A percentile compares a stretch with the other conserved stretches of the same genome.
These are phyloP conservation scores for Podaxis sp. DNA, from an alignment of 768 basidiomycete genomes.

Conservation along the genomic window DNA sequence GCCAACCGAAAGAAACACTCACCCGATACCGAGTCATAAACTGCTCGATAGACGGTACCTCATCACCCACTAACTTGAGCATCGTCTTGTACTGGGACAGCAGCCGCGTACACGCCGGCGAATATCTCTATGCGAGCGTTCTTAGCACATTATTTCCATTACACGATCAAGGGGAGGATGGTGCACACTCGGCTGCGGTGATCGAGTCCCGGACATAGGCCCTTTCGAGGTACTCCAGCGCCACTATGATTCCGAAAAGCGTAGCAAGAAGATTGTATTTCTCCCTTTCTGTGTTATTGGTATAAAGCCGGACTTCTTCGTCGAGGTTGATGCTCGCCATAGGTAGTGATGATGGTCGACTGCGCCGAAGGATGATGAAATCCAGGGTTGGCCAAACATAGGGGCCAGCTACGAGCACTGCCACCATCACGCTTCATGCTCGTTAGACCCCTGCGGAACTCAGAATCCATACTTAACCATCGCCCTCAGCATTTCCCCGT, in stretches of 20 bases:
- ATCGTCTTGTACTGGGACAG: constrained; percentile 97
- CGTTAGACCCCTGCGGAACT: neutral
- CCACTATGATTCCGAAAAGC: constrained; percentile 85
- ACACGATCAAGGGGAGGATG: constrained; percentile 1
- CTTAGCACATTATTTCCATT: constrained; percentile 22
- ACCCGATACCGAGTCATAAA: constrained; percentile 92
- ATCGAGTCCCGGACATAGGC: constrained; percentile 95
- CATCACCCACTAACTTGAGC: constrained; percentile 90
- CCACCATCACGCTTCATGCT: neutral
- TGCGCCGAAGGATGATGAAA: neutral
- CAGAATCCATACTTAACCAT: neutral
- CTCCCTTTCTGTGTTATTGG: constrained; percentile 86
- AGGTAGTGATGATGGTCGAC: neutral
- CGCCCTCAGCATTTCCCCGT: neutral
- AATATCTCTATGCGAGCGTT: constrained; percentile 68
- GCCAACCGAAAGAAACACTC: constrained; percentile 22
- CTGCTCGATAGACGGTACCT: constrained; percentile 79
- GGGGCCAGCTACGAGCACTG: neutral
- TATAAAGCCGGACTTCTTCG: constrained; percentile 89
- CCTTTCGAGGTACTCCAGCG: constrained; percentile 91
- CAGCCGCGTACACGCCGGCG: constrained; percentile 92
- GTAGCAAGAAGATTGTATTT: constrained; percentile 85
- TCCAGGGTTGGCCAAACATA: neutral
- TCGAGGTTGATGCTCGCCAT: constrained; percentile 53
- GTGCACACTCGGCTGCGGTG: constrained; percentile 81